Evolutionary conservation across 192 early-diverging fungal genomes (phyloP), one percentile per base, ranked within the genome.

Genomic region (Mortierella claussenii): DNA sequence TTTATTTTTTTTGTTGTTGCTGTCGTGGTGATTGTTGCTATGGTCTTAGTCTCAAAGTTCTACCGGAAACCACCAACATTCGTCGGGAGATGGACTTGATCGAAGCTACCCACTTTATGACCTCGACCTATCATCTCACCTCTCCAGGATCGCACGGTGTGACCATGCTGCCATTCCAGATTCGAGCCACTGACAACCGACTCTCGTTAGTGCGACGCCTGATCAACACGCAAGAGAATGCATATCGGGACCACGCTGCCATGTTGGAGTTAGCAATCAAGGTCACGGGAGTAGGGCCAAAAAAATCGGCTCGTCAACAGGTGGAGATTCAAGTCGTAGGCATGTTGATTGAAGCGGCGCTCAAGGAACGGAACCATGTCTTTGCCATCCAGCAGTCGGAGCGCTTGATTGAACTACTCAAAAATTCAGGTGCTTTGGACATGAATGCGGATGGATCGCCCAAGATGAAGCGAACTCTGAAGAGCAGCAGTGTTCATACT

Each of bases 141-240:
- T 68, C 70, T 37, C 80, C 84, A 11, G 83, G 81, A 10, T 81
- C 83, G 8, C 57, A 69, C 9, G 21, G 53, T 3, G 61, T 68
- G 9, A n/a, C n/a, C n/a, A 82, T 91, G n/a, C 81, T 91, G 27
- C 92, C 92, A 1, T 85, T 94, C 37, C 91, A 94, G 71, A 84
- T 93, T 32, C 80, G 92, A n/a, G 79, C 86, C 18, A 78, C 83
- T 3, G 60, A 80, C 40, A 73, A 93, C 54, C 86, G 86, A 17
- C 60, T 93, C 2, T 82, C 85, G 3, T 68, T 93, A 15, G 86
- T 93, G 13, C 69, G 82, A 17, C 84, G 82, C 31, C 54, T 90
- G n/a, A 67, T 92, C n/a, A 79, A 80, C 53, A 81, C 83, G 2
- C 68, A 81, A 59, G 69, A 79, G 21, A 76, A 80, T 15, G 82